These are phyloP conservation scores for Aspergillus sp. DNA, from an alignment of 2,329 filamentous ascomycete genomes.

Conservation along the genomic window DNA sequence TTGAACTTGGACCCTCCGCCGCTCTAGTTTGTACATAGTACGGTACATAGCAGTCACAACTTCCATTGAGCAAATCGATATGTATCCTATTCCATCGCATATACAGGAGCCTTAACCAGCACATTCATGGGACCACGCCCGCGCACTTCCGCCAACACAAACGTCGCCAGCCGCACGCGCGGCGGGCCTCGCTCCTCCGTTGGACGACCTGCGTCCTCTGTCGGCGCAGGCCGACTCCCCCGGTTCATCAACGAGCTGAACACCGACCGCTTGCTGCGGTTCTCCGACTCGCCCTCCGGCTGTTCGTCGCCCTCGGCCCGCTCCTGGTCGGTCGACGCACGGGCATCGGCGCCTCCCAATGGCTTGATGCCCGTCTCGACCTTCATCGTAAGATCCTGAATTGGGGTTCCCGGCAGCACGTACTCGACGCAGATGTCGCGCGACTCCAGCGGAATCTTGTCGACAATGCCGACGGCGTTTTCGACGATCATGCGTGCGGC, in stretches of 20 bases:
- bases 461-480: constrained; percentile 78
- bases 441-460: constrained; percentile 85
- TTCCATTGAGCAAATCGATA: too few species aligned
- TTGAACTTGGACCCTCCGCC: constrained; percentile 60
- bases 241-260: constrained; percentile 39
- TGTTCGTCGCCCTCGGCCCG: constrained; percentile 1
- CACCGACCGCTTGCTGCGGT: constrained; percentile 39
- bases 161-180: constrained; percentile 72
- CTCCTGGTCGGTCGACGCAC: constrained; percentile 18
- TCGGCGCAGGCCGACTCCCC: constrained; percentile 11
- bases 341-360: constrained; percentile 36
- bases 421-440: constrained; percentile 87
- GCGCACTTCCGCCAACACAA: constrained; percentile 70
- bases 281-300: constrained; percentile 3
- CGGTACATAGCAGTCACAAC: too few species aligned
- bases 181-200: constrained; percentile 16
- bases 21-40: constrained; percentile 19
- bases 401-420: constrained; percentile 69
- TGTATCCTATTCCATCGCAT: constrained; percentile 27
- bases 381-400: constrained; percentile 79
- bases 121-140: constrained; percentile 62
- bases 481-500: constrained; percentile 91
- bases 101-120: constrained; percentile 72
- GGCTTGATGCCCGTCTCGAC: constrained; percentile 67
- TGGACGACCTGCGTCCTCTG: constrained; percentile 12